These are phyloP conservation scores for Adansonia rubrostipa DNA, from an alignment of 441 rosid genomes.

Conservation along the genomic window DNA sequence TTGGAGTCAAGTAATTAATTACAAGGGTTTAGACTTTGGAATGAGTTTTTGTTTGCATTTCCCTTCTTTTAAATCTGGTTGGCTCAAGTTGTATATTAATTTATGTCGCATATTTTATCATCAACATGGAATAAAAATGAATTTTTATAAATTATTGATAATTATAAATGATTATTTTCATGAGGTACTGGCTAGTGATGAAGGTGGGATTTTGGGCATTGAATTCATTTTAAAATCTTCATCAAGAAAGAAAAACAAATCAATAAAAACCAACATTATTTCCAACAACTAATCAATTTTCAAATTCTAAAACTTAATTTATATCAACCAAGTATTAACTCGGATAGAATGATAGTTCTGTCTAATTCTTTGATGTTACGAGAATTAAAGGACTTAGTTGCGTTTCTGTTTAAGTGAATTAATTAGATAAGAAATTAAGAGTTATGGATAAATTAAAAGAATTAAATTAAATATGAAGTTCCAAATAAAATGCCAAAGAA, in stretches of 20 bases:
- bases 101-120: neutral
- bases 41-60: neutral
- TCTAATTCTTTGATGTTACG: too few relatives aligned
- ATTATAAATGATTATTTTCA: neutral
- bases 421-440: too few relatives aligned
- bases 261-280: too few relatives aligned
- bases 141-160: neutral
- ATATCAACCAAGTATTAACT: too few relatives aligned
- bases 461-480: too few relatives aligned
- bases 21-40: neutral
- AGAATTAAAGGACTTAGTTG: too few relatives aligned
- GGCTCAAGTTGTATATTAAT: neutral
- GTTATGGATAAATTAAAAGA: too few relatives aligned
- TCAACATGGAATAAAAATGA: neutral
- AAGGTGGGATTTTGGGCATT: neutral
- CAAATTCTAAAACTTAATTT: too few relatives aligned
- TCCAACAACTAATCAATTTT: too few relatives aligned
- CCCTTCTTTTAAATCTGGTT: neutral
- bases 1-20: neutral
- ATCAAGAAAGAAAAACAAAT: neutral
- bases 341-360: too few relatives aligned
- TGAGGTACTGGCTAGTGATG: neutral
- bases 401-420: too few relatives aligned
- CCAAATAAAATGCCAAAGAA: too few relatives aligned
- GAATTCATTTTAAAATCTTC: neutral